Conservation (phyloP, 2,329 filamentous ascomycete species). For the Aureobasidium vineae region DNA sequence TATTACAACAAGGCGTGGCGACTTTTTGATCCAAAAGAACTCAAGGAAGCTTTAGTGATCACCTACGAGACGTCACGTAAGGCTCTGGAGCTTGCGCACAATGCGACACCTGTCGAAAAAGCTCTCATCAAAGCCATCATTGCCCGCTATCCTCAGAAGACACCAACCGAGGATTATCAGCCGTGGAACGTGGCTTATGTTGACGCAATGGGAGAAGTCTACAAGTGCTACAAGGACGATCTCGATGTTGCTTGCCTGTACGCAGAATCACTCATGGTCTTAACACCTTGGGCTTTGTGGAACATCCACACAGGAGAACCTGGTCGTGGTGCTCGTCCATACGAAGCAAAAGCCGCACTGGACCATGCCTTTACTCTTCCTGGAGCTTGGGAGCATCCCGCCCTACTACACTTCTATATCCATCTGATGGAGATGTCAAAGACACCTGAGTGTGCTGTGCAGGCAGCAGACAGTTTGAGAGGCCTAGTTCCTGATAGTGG, state of each 20-base stretch:
- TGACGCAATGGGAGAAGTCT: conserved; percentile 58
- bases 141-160: conserved; percentile 55
- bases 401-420: conserved; percentile 71
- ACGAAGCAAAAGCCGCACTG: conserved; percentile 59
- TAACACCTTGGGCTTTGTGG: conserved; percentile 65
- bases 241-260: conserved; percentile 63
- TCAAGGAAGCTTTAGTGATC: conserved; percentile 51
- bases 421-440: conserved; percentile 76
- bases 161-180: conserved; percentile 31
- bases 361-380: conserved; percentile 57
- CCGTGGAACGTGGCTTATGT: conserved; percentile 61
- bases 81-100: conserved; percentile 44
- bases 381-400: conserved; percentile 60
- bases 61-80: conserved; percentile 50
- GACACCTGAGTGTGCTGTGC: conserved; percentile 61
- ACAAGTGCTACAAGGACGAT: conserved; percentile 54
- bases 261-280: conserved; percentile 64
- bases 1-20: conserved; percentile 81
- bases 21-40: conserved; percentile 63
- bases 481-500: conserved; percentile 66
- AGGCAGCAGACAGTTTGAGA: conserved; percentile 61
- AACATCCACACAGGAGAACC: conserved; percentile 59
- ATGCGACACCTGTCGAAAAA: conserved; percentile 54
- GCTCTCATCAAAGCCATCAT: conserved; percentile 64
- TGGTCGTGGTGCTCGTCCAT: conserved; percentile 53